These are phyloP conservation scores for Margaritispora aquatica DNA, from an alignment of 495 filamentous ascomycete species.

Conservation along the genomic window DNA sequence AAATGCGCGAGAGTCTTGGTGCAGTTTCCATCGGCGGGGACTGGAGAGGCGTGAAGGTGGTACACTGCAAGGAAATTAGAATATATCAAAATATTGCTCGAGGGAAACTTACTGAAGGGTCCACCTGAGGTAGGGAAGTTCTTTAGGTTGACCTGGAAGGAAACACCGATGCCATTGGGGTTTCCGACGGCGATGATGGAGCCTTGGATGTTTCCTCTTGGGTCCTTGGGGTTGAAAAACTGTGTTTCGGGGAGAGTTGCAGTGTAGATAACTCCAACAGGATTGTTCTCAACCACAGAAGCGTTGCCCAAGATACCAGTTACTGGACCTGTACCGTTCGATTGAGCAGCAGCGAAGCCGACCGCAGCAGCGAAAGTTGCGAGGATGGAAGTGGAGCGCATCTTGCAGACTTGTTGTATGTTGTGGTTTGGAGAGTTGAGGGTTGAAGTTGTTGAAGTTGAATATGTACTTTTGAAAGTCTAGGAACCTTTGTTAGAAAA, in stretches of 20 bases:
- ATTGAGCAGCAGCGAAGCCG: slow-evolving; percentile 34
- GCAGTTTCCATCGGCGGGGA: slow-evolving; percentile 74
- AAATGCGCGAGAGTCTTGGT: slow-evolving; percentile 61
- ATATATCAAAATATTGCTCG: not conserved
- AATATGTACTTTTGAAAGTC: not conserved
- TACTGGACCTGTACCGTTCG: slow-evolving; percentile 25
- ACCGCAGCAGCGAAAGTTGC: not conserved
- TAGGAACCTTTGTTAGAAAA: not conserved
- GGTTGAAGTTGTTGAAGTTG: not conserved
- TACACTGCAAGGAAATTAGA: slow-evolving; percentile 49
- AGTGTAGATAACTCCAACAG: slow-evolving; percentile 48
- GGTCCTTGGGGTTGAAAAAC: slow-evolving; percentile 37
- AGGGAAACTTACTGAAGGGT: slow-evolving; percentile 58
- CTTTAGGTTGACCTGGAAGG: slow-evolving; percentile 51
- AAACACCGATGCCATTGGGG: slow-evolving; percentile 55
- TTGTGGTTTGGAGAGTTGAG: not conserved
- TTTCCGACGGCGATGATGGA: slow-evolving; percentile 47
- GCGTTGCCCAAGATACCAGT: slow-evolving; percentile 46
- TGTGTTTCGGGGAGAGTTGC: slow-evolving; percentile 51
- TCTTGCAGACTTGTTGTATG: not conserved
- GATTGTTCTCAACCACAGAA: slow-evolving; percentile 53
- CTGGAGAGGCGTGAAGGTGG: slow-evolving; percentile 72
- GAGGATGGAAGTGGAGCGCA: not conserved
- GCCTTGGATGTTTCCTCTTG: slow-evolving; percentile 55
- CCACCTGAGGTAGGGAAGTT: slow-evolving; percentile 61